Base-by-base conservation (phyloP, 352 stramenopile species). In the Phytophthora podocarpi region DNA sequence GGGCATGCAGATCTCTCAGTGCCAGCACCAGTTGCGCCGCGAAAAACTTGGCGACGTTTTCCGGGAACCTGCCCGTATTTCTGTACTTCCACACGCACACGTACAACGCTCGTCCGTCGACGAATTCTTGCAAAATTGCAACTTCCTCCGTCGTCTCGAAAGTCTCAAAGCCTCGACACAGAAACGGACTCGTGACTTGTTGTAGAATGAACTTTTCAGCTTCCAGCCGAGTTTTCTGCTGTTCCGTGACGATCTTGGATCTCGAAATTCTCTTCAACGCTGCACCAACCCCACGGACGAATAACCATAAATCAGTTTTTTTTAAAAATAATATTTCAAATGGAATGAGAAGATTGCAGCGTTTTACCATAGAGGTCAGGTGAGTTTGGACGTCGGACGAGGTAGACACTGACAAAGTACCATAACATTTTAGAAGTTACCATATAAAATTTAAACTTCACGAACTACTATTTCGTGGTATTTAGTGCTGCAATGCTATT, bases 1-100 rank as follows among this genome's bases (percentile, higher is more conserved):
- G 24, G 5, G 34, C 55, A 46, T 95, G 83, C 2, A 95, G 23
- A 48, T 74, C 67, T 34, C 62, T 46, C 1, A 95, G 28, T 31
- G 80, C 83, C 31, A 92, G 53, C 35, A 91, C 82, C 34, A 95
- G 58, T 62, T 95, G 85, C 8, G 72, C 82, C 2, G 82, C 75
- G 51, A 90, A 86, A 54, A 80, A 79, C 43, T 72, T 83, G 3
- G 82, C 70, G 0, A 93, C 59, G 11, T 28, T 27, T 64, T 93
- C 83, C 0, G 82, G 67, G 27, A 93, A 87, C 8, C 35, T 65
- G 2, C 72, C 62, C 0, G 62, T 62, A 26, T 67, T 46, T n/a
- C 39, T 67, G 45, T 75, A 88, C 10, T 69, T 68, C 80, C 85
- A 93, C 9, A 95, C 64, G 35, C 80, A 91, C 52, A 90, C 72